Evolutionary conservation across 1,139 yeast species (phyloP).

Genomic region (Yamadazyma conglobata): DNA sequence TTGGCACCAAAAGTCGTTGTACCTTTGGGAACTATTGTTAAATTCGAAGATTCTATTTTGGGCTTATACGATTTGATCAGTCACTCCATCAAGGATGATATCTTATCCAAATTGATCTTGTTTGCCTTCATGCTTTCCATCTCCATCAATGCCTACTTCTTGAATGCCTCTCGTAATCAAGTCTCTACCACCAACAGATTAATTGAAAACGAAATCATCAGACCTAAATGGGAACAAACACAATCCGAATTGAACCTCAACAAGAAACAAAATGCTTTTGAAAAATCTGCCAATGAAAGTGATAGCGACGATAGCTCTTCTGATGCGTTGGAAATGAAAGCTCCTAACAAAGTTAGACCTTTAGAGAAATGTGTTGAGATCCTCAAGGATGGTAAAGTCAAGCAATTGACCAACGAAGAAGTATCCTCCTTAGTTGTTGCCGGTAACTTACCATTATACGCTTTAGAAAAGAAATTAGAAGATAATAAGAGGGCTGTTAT

Average conservation of each 20-base stretch:
- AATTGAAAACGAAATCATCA: slow-evolving; percentile 38
- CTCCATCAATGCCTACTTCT: slow-evolving; percentile 76
- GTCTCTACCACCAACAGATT: slow-evolving; percentile 40
- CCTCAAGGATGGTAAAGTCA: slow-evolving; percentile 70
- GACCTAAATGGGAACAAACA: slow-evolving; percentile 18
- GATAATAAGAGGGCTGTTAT: slow-evolving; percentile 90
- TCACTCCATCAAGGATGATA: slow-evolving; percentile 74
- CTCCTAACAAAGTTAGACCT: slow-evolving; percentile 26
- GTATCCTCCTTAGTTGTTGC: slow-evolving; percentile 64
- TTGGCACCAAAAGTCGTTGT: slow-evolving; percentile 66
- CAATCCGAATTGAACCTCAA: background rate
- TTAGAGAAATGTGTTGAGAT: slow-evolving; percentile 62
- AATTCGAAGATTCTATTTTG: slow-evolving; percentile 61
- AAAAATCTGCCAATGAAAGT: slow-evolving; percentile 6
- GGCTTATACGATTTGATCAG: slow-evolving; percentile 56
- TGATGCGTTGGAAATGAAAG: slow-evolving; percentile 22
- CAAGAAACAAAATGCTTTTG: slow-evolving; percentile 6
- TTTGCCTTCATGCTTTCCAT: slow-evolving; percentile 73
- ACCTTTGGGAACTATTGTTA: slow-evolving; percentile 61
- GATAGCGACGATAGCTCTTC: slow-evolving; percentile 13
- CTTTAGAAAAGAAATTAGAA: slow-evolving; percentile 84
- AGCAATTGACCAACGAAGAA: slow-evolving; percentile 67
- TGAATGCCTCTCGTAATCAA: slow-evolving; percentile 71
- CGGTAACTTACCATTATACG: slow-evolving; percentile 87
- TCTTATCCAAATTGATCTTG: slow-evolving; percentile 74